Evolutionary conservation across 257 asterid species (phyloP), one percentile per base, ranked within the genome.

Genomic region (Solanum gandarillasii): DNA sequence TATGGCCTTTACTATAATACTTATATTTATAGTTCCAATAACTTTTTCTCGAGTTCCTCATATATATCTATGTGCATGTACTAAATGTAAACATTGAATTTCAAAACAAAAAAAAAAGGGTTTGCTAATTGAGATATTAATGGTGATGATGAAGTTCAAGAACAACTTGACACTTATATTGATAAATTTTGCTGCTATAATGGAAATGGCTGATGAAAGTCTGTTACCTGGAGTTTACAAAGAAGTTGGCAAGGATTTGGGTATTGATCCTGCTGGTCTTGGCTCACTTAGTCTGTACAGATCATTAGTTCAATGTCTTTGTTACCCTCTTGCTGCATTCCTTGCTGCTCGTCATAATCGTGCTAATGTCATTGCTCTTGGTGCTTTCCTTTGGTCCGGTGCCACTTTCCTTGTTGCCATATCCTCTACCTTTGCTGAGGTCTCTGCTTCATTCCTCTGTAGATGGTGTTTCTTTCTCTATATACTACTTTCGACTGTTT

Each of bases 361-460:
- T 1, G 36, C 62, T 5, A 14, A 78, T 39, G n/a, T 13, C 34
- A 78, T 78, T 13, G 84, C 39, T 31, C 78, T 71, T 58, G 98
- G 99, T 18, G 96, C 99, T 20, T 93, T 96, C 55, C 95, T 95
- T n/a, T 96, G 98, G 98, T 98, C 99, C 58, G 97, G 92, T 87
- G 94, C 99, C 36, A 91, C 91, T 71, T 89, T 91, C 31, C 91
- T 91, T 10, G 90, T 88, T 38, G 93, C 88, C 52, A 67, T 93
- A 10, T 95, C 98, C 71, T 91, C 96, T 88, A 95, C 97, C 25
- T 96, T 95, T 72, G 14, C 90, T 20, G 90, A 96, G 98, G 99
- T 91, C n/a, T 20, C 10, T 31, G 11, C 39, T 71, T 71, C 39
- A 31, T 71, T 21, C 12, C 39, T 13, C 71, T 62, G 12, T 62